A percentile compares a stretch with the other conserved stretches of the same genome.
Evolutionary conservation across 768 basidiomycete species (phyloP).

Genomic region (Sarcomyxa edulis): DNA sequence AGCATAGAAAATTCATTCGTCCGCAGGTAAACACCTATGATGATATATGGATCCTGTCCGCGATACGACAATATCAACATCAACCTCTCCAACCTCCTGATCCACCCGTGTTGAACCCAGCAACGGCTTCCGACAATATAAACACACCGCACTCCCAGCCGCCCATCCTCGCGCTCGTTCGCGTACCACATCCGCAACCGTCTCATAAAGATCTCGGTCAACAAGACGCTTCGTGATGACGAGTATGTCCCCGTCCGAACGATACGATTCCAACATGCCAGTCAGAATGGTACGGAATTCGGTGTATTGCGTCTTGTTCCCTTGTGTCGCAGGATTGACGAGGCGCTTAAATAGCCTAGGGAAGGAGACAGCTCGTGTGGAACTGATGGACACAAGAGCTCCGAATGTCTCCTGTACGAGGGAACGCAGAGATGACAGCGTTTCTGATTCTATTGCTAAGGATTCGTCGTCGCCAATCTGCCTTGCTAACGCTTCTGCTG

Average conservation of each 20-base stretch:
- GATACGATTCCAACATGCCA: slow-evolving; percentile 95
- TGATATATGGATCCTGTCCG: slow-evolving; percentile 63
- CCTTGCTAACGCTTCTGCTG: slow-evolving; percentile 11
- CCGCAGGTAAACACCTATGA: slow-evolving; percentile 27
- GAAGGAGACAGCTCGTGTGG: slow-evolving; percentile 78
- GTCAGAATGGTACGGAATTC: slow-evolving; percentile 89
- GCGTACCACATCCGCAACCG: slow-evolving; percentile 52
- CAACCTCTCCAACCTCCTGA: slow-evolving; percentile 6
- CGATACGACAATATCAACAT: slow-evolving; percentile 38
- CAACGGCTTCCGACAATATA: slow-evolving; percentile 47
- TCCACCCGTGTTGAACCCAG: slow-evolving; percentile 9
- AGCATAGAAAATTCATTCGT: too few relatives aligned
- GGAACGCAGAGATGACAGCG: slow-evolving; percentile 53
- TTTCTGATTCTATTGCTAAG: slow-evolving; percentile 18
- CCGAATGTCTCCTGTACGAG: slow-evolving; percentile 84
- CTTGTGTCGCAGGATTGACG: slow-evolving; percentile 62
- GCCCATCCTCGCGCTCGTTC: slow-evolving; percentile 64
- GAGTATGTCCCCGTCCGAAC: slow-evolving; percentile 87
- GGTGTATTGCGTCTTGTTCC: slow-evolving; percentile 68
- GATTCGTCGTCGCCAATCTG: slow-evolving; percentile 15
- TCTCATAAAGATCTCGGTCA: slow-evolving; percentile 76
- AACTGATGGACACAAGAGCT: slow-evolving; percentile 78
- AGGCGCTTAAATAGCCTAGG: slow-evolving; percentile 90
- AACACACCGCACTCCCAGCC: slow-evolving; percentile 42
- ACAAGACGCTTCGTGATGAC: slow-evolving; percentile 78